Evolutionary conservation across 306 rosid species (phyloP).

Genomic region (Oxytropis ochrocephala): DNA sequence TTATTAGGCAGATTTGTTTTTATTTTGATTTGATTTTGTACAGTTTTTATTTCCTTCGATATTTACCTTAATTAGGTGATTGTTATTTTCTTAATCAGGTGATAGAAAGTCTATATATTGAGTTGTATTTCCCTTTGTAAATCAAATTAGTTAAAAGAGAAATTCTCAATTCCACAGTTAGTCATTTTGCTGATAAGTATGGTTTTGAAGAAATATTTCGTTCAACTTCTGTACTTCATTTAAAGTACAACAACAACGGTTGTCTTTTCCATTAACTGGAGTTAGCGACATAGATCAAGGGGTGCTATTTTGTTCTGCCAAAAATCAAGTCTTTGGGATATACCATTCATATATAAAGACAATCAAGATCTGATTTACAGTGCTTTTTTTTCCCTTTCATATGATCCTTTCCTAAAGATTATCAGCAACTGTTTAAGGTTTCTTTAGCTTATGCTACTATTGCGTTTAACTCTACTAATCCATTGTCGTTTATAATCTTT

Average conservation of each 20-base stretch:
- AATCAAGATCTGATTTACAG: background rate
- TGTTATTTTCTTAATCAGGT: too few species aligned
- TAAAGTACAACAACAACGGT: background rate
- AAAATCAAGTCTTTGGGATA: background rate
- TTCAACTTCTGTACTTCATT: background rate
- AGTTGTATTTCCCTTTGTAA: too few species aligned
- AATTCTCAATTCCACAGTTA: too few species aligned
- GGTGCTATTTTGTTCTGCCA: background rate
- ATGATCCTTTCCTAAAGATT: background rate
- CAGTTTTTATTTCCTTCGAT: too few species aligned
- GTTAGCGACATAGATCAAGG: background rate
- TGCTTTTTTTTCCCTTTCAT: background rate
- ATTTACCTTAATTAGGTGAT: too few species aligned
- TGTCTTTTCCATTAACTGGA: background rate
- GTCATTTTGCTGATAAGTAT: constrained; percentile 19
- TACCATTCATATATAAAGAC: background rate
- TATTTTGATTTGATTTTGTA: too few species aligned
- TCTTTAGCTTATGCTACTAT: background rate
- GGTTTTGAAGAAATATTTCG: constrained; percentile 5
- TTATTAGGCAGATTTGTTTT: too few species aligned
- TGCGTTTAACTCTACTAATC: background rate
- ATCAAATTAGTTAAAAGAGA: too few species aligned
- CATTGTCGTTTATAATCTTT: background rate
- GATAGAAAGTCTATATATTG: too few species aligned
- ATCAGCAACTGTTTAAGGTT: background rate